phyloP scores from a whole-genome alignment of 108 stramenopile species.

The Cyclotella distinguenda region DNA sequence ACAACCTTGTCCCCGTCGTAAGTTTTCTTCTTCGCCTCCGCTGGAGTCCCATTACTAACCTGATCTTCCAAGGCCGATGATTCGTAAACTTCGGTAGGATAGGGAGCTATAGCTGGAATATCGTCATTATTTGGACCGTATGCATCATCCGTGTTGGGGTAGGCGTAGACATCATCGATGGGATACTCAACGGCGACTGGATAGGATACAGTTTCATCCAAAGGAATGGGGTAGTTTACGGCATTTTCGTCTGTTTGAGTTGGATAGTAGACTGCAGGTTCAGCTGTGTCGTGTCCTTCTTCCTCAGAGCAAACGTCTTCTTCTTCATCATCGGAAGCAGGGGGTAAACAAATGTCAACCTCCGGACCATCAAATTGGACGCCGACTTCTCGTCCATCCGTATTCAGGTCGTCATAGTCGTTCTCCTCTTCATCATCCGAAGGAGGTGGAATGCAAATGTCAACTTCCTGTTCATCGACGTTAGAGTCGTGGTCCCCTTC shows the following conservation, averaged over 20 bases:
- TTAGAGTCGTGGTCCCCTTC: not conserved
- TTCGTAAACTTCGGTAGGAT: constrained; percentile 26
- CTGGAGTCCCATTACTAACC: constrained; percentile 5
- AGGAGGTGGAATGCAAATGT: constrained; percentile 30
- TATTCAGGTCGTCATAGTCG: constrained; percentile 1
- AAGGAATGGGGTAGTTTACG: too few relatives aligned
- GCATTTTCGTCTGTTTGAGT: not conserved
- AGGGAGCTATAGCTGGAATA: constrained; percentile 39
- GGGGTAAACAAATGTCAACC: constrained; percentile 26
- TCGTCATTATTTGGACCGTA: too few relatives aligned
- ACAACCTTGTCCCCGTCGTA: constrained; percentile 73
- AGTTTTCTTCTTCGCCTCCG: constrained; percentile 49
- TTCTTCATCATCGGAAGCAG: constrained; percentile 28
- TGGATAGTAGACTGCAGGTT: constrained; percentile 5
- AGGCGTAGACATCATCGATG: constrained; percentile 25
- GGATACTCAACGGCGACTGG: constrained; percentile 42
- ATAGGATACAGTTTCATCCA: constrained; percentile 26
- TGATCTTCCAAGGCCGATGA: not conserved
- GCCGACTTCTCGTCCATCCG: constrained; percentile 11
- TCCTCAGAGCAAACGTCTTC: constrained; percentile 1
- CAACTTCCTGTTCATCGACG: constrained; percentile 26
- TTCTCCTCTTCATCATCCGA: constrained; percentile 34
- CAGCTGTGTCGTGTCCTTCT: too few relatives aligned
- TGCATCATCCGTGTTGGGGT: constrained; percentile 29
- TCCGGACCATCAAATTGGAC: constrained; percentile 16